Base-by-base conservation (phyloP, 495 filamentous ascomycete species). In the Penicillium bovifimosum region DNA sequence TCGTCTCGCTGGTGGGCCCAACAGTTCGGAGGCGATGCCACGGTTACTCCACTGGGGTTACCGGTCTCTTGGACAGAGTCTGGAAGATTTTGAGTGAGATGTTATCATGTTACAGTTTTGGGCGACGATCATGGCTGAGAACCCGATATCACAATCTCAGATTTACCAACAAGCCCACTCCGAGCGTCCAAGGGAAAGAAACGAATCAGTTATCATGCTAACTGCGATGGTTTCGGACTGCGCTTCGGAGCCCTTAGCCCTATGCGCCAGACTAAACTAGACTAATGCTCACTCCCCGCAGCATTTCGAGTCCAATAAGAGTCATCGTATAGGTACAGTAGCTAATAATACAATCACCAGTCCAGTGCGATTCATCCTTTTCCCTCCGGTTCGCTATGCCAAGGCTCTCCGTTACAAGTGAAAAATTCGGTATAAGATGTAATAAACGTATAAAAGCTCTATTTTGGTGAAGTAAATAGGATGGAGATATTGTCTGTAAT, bases 1-100 rank as follows among this genome's bases (percentile, higher is more conserved):
- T 44, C 43, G 36, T 39, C 47, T 43, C 40, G 10, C 41, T 28
- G 28, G 50, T 54, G 55, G 45, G 50, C 39, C 35, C 10, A 9
- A 46, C 17, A 16, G 24, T 34, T 24, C 17, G 26, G 26, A 29
- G 9, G 26, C 29, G 26, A 29, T 43, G 33, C 24, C 36, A 38
- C 26, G 47, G 40, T 51, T 41, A 28, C 53, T 54, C 44, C 44
- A 54, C 52, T 36, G 29, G 36, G 36, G 9, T 34, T 4, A 9
- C 35, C 14, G 40, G 32, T 27, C 29, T 42, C 24, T 28, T 20
- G 14, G 29, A 52, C 17, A 26, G 38, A 46, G 20, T 38, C 29
- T 49, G 29, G 16, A 42, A 29, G 17, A 17, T 5, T 20, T 28
- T 43, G 44, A 43, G 52, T 10, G 17, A 43, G 34, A 10, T 17